These are phyloP conservation scores for Arctostaphylos glauca DNA, from an alignment of 148 eudicot species.

Conservation along the genomic window DNA sequence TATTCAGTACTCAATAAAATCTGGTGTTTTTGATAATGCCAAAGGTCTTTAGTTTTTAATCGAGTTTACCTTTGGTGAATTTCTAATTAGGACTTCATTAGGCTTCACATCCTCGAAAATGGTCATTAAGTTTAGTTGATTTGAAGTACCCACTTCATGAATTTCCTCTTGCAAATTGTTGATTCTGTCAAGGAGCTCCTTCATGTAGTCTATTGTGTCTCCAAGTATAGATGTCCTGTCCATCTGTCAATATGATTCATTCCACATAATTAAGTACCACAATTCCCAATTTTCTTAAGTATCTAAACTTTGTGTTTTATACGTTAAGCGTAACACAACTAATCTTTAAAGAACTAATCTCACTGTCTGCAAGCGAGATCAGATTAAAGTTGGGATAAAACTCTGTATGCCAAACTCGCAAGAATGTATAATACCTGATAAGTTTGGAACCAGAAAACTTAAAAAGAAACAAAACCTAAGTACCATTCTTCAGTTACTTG, in stretches of 20 bases:
- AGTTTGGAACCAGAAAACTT: too few relatives aligned
- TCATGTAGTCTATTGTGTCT: constrained; percentile 51
- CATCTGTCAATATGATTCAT: constrained; percentile 32
- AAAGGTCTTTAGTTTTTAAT: background rate
- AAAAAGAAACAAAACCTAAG: too few relatives aligned
- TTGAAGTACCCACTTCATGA: background rate
- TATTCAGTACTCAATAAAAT: background rate
- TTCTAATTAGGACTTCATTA: constrained; percentile 25
- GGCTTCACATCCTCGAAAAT: constrained; percentile 32
- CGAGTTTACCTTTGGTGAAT: constrained; percentile 31
- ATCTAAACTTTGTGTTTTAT: background rate
- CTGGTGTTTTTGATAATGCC: background rate
- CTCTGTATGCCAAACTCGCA: too few relatives aligned
- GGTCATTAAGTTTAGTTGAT: constrained; percentile 14
- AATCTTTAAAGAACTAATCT: too few relatives aligned
- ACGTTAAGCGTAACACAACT: too few relatives aligned
- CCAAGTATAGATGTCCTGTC: constrained; percentile 54
- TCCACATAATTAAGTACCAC: background rate
- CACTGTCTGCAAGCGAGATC: too few relatives aligned
- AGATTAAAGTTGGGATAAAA: too few relatives aligned
- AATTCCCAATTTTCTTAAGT: background rate
- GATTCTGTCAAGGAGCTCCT: constrained; percentile 41
- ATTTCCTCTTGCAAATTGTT: constrained; percentile 30
- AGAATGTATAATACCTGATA: too few relatives aligned
- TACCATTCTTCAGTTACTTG: too few relatives aligned